Base-by-base conservation (phyloP, 176 grass and related monocot genomes). In the Miscanthus lutarioriparius region DNA sequence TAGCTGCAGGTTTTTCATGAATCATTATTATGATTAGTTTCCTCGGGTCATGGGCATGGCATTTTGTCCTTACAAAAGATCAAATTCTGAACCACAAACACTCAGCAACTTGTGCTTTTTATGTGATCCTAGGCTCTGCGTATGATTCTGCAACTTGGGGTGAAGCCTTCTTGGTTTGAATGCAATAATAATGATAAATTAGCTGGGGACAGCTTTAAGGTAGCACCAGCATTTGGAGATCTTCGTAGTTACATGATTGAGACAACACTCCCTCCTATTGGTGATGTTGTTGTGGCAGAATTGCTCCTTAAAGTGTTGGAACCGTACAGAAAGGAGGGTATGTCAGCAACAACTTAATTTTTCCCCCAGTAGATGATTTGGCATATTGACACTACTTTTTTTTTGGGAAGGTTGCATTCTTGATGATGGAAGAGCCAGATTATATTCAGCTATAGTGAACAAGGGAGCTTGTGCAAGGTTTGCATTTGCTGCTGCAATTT, bases 201-300 rank as follows among this genome's bases (percentile, higher is more conserved):
- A 73, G 23, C 54, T 58, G 76, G 58, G 64, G 83, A 77, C 30
- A 94, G 77, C 87, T 76, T 82, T 67, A 89, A 92, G 67, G 78
- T 20, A 62, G 80, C 44, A 45, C 63, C 87, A 77, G 8, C 74
- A 83, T 85, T 88, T 76, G 89, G 80, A 76, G 96, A 98, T 74
- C 89, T 98, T 83, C 93, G 96, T 48, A 83, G 89, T 75, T 98
- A 88, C 89, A 98, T 98, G 96, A 93, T 98, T 81, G 89, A 95
- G 74, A 96, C 93, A 53, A 71, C 75, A 35, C 91, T 98, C 72
- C 93, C 91, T 85, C 82, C 89, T 63, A 87, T 99, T 84, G 96
- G 96, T 43, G 96, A 99, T 70, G 63, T 74, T 8, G 91, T 96
- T 49, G 96, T 99, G n/a, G 80, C 93, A 67, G 96, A 99, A 91